Evolutionary conservation across 2,329 filamentous ascomycete genomes (phyloP), one percentile per base, ranked within the genome.

Genomic region (Neonectria magnoliae): DNA sequence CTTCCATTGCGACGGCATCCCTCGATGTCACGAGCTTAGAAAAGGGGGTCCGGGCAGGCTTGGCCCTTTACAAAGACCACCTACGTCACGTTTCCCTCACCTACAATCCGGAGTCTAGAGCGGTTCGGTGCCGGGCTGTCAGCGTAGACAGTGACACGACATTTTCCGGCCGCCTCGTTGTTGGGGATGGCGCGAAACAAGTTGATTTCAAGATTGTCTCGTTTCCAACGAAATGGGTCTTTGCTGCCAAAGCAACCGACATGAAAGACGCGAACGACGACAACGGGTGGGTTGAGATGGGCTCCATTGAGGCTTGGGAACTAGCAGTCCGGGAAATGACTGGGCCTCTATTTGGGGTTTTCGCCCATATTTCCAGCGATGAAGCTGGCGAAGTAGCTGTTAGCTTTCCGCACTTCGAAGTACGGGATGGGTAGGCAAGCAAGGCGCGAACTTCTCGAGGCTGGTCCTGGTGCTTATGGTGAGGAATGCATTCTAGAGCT

Each of bases 41-140:
- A 7, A 53, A 25, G 5, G 53, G 62, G 3, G 9, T 57, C n/a
- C 18, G 48, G 29, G 62, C 65, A 16, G 65, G 65, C 2, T 13
- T 65, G 38, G 33, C 62, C 13, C 22, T 67, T 9, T 67, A 67
- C 45, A 67, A 67, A 38, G 65, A 67, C 16, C 62, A 65, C 20
- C 29, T 61, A 7, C 57, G 65, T 4, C 48, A 65, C 22, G 54
- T 64, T 29, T 60, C 65, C 1, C 54, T 67, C 13, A n/a, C 18
- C 1, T 67, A 58, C 42, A 55, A 58, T 3, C 14, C 50, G 2
- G 36, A 51, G n/a, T 56, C 27, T 10, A 41, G 16, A 6, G 31
- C 38, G 11, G 29, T 67, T 7, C 33, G 38, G 1, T 60, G 50
- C 13, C 22, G 29, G 3, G 57, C 50, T 3, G 48, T 53, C 4